phyloP scores from a whole-genome alignment of 768 basidiomycete genomes.

The Coprinopsis cinerea region DNA sequence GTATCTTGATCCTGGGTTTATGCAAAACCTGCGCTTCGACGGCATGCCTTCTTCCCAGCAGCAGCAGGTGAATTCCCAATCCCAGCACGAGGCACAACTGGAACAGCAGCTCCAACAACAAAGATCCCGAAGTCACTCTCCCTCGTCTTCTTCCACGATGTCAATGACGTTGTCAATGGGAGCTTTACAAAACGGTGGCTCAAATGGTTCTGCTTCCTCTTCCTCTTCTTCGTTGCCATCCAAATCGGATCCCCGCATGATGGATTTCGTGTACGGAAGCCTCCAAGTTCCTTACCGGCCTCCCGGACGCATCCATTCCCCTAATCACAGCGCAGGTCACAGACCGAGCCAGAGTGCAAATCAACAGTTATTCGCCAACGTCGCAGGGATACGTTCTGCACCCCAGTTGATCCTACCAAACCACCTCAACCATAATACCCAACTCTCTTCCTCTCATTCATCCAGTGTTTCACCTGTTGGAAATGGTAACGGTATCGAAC shows the following conservation, averaged over 20 bases:
- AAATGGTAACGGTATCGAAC: too few species aligned
- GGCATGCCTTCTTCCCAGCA: too few species aligned
- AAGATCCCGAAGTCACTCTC: background rate
- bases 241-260: background rate
- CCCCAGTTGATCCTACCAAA: conserved; percentile 17
- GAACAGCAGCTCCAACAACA: too few species aligned
- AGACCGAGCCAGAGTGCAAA: background rate
- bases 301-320: too few species aligned
- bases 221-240: background rate
- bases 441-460: conserved; percentile 12
- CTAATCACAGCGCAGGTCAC: background rate
- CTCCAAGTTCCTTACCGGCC: too few species aligned
- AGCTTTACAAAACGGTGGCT: too few species aligned
- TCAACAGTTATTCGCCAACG: background rate
- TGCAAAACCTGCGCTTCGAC: background rate
- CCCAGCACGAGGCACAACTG: too few species aligned
- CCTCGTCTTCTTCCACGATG: background rate
- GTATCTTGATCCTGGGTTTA: background rate
- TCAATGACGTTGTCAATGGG: background rate
- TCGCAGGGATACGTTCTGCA: conserved; percentile 6
- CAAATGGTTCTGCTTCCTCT: background rate
- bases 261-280: too few species aligned
- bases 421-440: conserved; percentile 14
- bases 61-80: too few species aligned
- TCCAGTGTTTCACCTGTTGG: conserved; percentile 11